Conservation (phyloP, 495 filamentous ascomycete species). For the Talaromyces nanjingensis region DNA sequence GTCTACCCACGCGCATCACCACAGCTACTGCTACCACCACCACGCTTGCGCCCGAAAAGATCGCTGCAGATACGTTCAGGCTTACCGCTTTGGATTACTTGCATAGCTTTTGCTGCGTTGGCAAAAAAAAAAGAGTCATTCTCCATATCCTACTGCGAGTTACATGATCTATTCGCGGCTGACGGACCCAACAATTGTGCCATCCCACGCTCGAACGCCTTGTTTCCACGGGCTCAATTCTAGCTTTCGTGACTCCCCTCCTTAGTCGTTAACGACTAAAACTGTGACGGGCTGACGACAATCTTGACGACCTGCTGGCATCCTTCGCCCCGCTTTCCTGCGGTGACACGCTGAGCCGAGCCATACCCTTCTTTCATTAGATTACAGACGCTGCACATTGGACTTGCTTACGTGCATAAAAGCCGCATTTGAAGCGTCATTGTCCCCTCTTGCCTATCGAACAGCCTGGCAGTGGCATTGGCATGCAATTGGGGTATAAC, state of each 20-base stretch:
- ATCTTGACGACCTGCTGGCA: background rate
- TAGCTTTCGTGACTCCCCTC: background rate
- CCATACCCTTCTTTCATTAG: background rate
- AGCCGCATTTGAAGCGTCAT: conserved; percentile 8
- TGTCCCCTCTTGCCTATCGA: background rate
- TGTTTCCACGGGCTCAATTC: background rate
- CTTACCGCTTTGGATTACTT: conserved; percentile 12
- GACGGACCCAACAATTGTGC: background rate
- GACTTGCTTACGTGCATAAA: conserved; percentile 10
- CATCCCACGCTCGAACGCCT: conserved; percentile 3
- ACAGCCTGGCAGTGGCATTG: background rate
- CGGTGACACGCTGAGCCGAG: conserved; percentile 3
- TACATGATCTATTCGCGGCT: background rate
- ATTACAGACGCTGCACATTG: conserved; percentile 6
- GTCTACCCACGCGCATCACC: background rate
- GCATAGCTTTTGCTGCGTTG: conserved; percentile 11
- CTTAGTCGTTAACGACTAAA: background rate
- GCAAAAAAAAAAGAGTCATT: background rate
- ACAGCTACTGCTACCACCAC: background rate
- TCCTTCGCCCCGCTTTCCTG: conserved; percentile 2
- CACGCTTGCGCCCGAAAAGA: conserved; percentile 1
- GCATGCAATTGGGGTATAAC: background rate
- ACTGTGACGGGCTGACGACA: background rate
- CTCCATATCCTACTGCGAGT: background rate
- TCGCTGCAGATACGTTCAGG: conserved; percentile 8